Percentiles rank a stretch among this genome's conserved stretches.
Conservation (phyloP, 306 rosid species). For the Acacia confusa region DNA sequence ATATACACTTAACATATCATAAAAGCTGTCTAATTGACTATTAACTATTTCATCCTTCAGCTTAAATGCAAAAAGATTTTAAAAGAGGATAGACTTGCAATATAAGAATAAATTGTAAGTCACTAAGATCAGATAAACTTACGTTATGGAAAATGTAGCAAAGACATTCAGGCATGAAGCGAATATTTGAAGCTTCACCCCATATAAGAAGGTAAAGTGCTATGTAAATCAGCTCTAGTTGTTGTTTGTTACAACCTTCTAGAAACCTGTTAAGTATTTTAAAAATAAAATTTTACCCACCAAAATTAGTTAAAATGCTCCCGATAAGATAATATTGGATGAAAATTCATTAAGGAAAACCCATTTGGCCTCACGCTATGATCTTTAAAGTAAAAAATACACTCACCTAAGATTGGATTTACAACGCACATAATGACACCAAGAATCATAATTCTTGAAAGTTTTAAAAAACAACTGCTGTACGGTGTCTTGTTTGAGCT, state of each 20-base stretch:
- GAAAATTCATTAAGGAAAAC: conserved; percentile 26
- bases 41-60: neutral
- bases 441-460: conserved; percentile 87
- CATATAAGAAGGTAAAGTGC: conserved; percentile 96
- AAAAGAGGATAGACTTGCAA: conserved; percentile 11
- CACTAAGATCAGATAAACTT: conserved; percentile 30
- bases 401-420: conserved; percentile 62
- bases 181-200: conserved; percentile 99
- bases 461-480: conserved; percentile 43
- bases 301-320: conserved; percentile 30
- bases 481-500: conserved; percentile 67
- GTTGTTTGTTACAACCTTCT: conserved; percentile 43
- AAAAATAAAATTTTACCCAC: conserved; percentile 16
- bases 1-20: neutral
- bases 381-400: conserved; percentile 27
- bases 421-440: conserved; percentile 84
- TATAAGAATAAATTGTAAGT: conserved; percentile 25
- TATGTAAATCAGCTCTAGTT: conserved; percentile 72
- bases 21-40: neutral
- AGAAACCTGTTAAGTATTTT: conserved; percentile 48
- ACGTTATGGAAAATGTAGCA: conserved; percentile 96
- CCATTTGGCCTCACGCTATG: conserved; percentile 22
- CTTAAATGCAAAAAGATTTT: neutral
- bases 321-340: conserved; percentile 16
- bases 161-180: conserved; percentile 98